These are phyloP conservation scores for Durusdinium trenchii DNA, from an alignment of 73 alveolate species.

Conservation along the genomic window DNA sequence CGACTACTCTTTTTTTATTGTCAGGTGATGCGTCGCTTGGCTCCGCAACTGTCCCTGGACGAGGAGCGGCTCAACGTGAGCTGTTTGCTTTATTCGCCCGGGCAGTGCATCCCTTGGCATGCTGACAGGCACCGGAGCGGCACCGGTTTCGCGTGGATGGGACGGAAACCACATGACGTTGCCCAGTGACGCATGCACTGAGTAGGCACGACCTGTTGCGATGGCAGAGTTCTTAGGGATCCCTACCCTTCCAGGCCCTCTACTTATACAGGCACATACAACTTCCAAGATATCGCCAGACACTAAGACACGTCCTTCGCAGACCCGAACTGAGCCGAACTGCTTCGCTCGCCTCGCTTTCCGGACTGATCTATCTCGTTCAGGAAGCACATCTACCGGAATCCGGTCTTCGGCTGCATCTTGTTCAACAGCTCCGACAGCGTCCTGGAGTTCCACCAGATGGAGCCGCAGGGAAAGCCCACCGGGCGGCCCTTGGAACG, in stretches of 20 bases:
- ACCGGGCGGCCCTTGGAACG: background rate
- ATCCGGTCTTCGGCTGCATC: conserved; percentile 42
- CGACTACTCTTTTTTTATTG: background rate
- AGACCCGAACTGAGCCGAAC: too few species aligned
- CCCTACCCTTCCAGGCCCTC: too few species aligned
- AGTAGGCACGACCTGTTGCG: too few species aligned
- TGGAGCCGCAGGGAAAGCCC: background rate
- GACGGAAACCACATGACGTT: too few species aligned
- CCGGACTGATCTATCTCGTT: too few species aligned
- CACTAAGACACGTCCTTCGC: too few species aligned
- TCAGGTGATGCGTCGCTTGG: conserved; percentile 15
- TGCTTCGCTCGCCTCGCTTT: too few species aligned
- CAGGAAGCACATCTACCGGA: background rate
- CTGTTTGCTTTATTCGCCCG: conserved; percentile 27
- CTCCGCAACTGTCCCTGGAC: background rate
- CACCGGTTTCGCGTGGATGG: too few species aligned
- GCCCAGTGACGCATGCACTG: too few species aligned
- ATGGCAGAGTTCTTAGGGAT: too few species aligned
- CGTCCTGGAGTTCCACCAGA: background rate
- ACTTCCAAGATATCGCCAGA: too few species aligned
- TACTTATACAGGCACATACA: too few species aligned
- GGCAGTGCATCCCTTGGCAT: conserved; percentile 48
- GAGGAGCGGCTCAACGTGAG: conserved; percentile 36
- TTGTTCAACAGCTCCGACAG: conserved; percentile 53
- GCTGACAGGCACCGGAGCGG: conserved; percentile 31